Percentiles rank a stretch among this genome's conserved stretches.
These are phyloP conservation scores for Cyberlindnera misumaiensis DNA, from an alignment of 805 yeast species.

Conservation along the genomic window DNA sequence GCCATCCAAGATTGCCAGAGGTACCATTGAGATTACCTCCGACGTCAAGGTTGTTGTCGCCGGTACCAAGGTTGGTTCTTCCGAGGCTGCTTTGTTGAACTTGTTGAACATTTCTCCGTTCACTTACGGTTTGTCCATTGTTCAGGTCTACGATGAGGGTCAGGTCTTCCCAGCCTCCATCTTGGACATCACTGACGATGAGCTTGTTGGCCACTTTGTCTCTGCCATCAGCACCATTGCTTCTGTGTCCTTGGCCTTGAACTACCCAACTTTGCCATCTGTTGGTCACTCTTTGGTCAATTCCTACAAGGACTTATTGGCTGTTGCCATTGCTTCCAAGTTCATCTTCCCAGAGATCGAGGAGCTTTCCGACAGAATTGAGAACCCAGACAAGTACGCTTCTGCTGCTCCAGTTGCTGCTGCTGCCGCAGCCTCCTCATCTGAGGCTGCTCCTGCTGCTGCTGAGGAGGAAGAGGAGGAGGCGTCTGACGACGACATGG, in stretches of 20 bases:
- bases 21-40: slow-evolving; percentile 98
- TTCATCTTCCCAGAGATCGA: slow-evolving; percentile 99
- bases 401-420: slow-evolving; percentile 98
- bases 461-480: slow-evolving; percentile 61
- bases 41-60: slow-evolving; percentile 93
- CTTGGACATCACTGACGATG: slow-evolving; percentile 98
- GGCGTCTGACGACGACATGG: slow-evolving; percentile 78
- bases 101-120: slow-evolving; percentile 99
- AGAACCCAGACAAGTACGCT: slow-evolving; percentile 99
- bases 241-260: slow-evolving; percentile 92
- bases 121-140: slow-evolving; percentile 96
- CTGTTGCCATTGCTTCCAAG: slow-evolving; percentile 96
- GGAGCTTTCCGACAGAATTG: slow-evolving; percentile 98
- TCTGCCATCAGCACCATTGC: slow-evolving; percentile 92
- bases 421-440: slow-evolving; percentile 71
- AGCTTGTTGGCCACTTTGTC: slow-evolving; percentile 86
- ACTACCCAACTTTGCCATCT: slow-evolving; percentile 99
- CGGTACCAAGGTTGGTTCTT: slow-evolving; percentile 91
- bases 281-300: slow-evolving; percentile 98
- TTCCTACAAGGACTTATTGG: slow-evolving; percentile 98
- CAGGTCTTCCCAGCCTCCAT: slow-evolving; percentile 95
- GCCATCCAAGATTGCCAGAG: slow-evolving; percentile 99
- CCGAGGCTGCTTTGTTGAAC: slow-evolving; percentile 98
- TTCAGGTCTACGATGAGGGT: slow-evolving; percentile 97
- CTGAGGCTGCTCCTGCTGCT: slow-evolving; percentile 69